Evolutionary conservation across 139 green algal species (phyloP).

Genomic region (Picochlorum sp.): DNA sequence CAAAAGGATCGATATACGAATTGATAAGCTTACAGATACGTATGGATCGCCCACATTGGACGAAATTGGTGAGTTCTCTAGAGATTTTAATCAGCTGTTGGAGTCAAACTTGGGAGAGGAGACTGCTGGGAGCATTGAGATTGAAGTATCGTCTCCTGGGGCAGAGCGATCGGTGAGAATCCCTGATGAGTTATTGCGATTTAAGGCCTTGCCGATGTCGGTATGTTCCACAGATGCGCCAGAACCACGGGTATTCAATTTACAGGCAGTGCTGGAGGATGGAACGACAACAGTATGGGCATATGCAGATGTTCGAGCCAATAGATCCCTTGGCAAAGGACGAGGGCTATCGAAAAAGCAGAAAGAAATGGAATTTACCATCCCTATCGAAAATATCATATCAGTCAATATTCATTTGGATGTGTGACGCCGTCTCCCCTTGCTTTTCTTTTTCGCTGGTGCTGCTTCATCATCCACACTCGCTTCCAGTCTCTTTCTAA

Average conservation of each 20-base stretch:
- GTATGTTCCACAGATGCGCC: constrained; percentile 25
- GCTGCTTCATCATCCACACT: background rate
- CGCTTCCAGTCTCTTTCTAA: constrained; percentile 10
- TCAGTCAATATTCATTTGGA: constrained; percentile 54
- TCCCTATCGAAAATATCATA: constrained; percentile 32
- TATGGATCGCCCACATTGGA: constrained; percentile 58
- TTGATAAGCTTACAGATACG: constrained; percentile 53
- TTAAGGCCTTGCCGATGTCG: constrained; percentile 46
- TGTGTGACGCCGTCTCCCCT: constrained; percentile 29
- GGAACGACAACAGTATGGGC: constrained; percentile 34
- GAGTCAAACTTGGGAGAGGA: constrained; percentile 39
- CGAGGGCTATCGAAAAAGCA: constrained; percentile 45
- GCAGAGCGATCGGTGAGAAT: constrained; percentile 48
- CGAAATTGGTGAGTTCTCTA: constrained; percentile 48
- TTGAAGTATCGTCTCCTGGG: constrained; percentile 63
- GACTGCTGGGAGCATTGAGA: constrained; percentile 39
- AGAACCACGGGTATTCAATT: constrained; percentile 5
- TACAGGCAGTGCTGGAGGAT: constrained; percentile 17
- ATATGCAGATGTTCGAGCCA: constrained; percentile 55
- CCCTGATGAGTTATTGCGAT: constrained; percentile 43
- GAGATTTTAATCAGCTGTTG: constrained; percentile 22
- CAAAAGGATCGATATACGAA: constrained; percentile 41
- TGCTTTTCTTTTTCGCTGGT: background rate
- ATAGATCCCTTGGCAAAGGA: constrained; percentile 44
- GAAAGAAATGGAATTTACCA: constrained; percentile 24